Percentiles rank a stretch among this genome's conserved stretches.
These are phyloP conservation scores for Acidiella bohemica DNA, from an alignment of 495 filamentous ascomycete species.

Conservation along the genomic window DNA sequence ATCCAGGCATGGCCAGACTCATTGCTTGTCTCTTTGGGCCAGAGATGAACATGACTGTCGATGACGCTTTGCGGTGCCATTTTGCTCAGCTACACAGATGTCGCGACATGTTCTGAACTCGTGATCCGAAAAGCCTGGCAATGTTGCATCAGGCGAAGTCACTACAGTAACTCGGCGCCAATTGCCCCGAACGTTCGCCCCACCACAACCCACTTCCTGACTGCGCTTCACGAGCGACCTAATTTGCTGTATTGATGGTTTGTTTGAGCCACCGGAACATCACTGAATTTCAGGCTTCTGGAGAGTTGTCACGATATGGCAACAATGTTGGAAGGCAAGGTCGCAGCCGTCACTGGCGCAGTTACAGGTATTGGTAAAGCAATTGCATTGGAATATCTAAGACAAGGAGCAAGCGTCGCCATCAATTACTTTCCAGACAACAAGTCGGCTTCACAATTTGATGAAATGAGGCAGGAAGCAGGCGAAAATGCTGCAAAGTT, in stretches of 20 bases:
- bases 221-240: too few relatives aligned
- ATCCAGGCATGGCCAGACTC: slow-evolving; percentile 52
- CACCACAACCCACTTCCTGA: too few relatives aligned
- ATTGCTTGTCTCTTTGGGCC: slow-evolving; percentile 43
- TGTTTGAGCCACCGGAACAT: too few relatives aligned
- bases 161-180: too few relatives aligned
- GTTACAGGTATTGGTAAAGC: slow-evolving; percentile 29
- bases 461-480: slow-evolving; percentile 23
- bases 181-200: too few relatives aligned
- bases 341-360: slow-evolving; percentile 29
- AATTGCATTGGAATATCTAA: slow-evolving; percentile 30
- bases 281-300: too few relatives aligned
- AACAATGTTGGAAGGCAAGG: slow-evolving; percentile 26
- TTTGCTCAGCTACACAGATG: too few relatives aligned
- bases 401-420: slow-evolving; percentile 28
- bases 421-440: slow-evolving; percentile 31
- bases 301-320: slow-evolving; percentile 12
- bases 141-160: too few relatives aligned
- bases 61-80: slow-evolving; percentile 38
- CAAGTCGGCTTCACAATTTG: slow-evolving; percentile 24
- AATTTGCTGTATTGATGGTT: too few relatives aligned
- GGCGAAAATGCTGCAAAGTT: slow-evolving; percentile 11
- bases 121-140: too few relatives aligned
- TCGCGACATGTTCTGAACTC: too few relatives aligned
- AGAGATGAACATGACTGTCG: slow-evolving; percentile 84